A percentile compares a stretch with the other conserved stretches of the same genome.
These are phyloP conservation scores for Gracilaria domingensis DNA, from an alignment of 23 red algal genomes.

Conservation along the genomic window DNA sequence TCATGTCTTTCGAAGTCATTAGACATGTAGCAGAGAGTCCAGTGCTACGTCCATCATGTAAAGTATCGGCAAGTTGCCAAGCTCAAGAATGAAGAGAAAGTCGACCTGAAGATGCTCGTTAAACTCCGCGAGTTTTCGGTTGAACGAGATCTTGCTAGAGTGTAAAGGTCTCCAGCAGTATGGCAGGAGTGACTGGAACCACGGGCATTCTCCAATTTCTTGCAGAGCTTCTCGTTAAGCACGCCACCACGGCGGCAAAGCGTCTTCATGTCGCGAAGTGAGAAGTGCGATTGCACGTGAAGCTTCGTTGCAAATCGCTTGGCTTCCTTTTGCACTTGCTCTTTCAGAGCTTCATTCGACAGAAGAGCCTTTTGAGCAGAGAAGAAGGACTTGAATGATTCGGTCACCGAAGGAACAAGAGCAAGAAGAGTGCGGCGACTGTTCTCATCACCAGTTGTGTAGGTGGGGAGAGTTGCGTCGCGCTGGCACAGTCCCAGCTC, in stretches of 20 bases:
- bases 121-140: not conserved
- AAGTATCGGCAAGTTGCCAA: constrained; percentile 31
- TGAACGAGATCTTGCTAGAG: not conserved
- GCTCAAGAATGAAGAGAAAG: not conserved
- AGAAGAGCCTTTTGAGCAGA: not conserved
- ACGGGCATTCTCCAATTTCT: too few species aligned
- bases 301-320: constrained; percentile 24
- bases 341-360: not conserved
- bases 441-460: too few species aligned
- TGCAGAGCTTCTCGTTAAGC: not conserved
- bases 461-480: not conserved
- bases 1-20: constrained; percentile 13
- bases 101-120: constrained; percentile 32
- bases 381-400: constrained; percentile 33
- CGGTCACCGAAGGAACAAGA: constrained; percentile 12
- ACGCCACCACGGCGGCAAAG: constrained; percentile 35
- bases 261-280: constrained; percentile 6
- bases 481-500: not conserved
- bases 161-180: not conserved
- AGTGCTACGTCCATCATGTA: not conserved
- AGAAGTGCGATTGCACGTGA: constrained; percentile 22
- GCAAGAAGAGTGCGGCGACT: not conserved
- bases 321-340: not conserved
- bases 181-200: too few species aligned
- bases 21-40: constrained; percentile 10